These are phyloP conservation scores for Lactifluus pinguis DNA, from an alignment of 768 basidiomycete genomes.

Conservation along the genomic window DNA sequence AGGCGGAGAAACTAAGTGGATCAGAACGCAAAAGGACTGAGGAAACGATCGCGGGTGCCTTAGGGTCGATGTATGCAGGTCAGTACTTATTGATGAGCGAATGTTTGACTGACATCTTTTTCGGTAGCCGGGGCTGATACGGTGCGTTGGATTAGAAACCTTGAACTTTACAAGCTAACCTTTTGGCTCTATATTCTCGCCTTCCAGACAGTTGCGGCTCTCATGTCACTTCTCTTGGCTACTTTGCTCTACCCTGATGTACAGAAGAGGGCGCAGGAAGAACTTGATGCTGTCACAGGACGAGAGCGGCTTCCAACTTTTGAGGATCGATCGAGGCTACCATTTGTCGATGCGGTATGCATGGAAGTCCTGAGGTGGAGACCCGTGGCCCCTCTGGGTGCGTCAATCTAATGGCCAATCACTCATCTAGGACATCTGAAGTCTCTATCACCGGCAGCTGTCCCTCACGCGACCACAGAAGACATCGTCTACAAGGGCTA, in stretches of 20 bases:
- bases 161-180: background rate
- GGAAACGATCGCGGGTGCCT: background rate
- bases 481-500: conserved; percentile 6
- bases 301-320: conserved; percentile 17
- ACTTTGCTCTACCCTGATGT: conserved; percentile 16
- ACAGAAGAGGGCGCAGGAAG: conserved; percentile 17
- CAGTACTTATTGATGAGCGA: background rate
- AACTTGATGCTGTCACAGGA: conserved; percentile 20
- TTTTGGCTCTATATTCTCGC: background rate
- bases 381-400: conserved; percentile 11
- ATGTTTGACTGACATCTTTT: background rate
- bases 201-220: background rate
- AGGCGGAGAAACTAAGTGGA: background rate
- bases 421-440: background rate
- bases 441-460: background rate
- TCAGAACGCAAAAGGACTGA: background rate
- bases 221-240: background rate
- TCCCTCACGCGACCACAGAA: background rate
- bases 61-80: conserved; percentile 7
- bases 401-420: background rate
- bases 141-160: background rate
- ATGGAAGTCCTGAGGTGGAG: conserved; percentile 20
- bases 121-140: conserved; percentile 3
- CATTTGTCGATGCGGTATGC: conserved; percentile 19
- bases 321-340: conserved; percentile 17